Evolutionary conservation across 2,329 filamentous ascomycete species (phyloP).

Genomic region (Pestalotiopsis sp.): DNA sequence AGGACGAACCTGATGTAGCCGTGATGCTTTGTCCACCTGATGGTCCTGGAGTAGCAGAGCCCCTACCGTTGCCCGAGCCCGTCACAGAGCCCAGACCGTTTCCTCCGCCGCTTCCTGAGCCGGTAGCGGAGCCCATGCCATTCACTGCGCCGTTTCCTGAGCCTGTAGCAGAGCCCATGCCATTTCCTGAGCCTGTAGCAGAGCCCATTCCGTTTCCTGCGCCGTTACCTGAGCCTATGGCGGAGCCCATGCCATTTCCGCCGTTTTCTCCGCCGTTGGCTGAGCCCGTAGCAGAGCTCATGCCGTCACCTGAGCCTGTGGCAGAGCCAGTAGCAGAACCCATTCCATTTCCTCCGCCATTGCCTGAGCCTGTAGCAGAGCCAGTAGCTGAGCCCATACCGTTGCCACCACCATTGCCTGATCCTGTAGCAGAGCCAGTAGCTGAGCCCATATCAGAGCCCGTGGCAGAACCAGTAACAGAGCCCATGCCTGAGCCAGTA

Average conservation of each 20-base stretch:
- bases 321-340: background rate
- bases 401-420: background rate
- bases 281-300: background rate
- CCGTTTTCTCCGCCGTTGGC: background rate
- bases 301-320: background rate
- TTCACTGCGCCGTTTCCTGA: too few relatives aligned
- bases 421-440: background rate
- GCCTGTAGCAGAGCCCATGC: too few relatives aligned
- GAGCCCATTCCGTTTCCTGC: background rate
- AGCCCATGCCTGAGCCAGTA: background rate
- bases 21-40: background rate
- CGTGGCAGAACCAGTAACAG: background rate
- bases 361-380: background rate
- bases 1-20: background rate
- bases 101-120: background rate
- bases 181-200: too few relatives aligned
- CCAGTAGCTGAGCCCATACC: background rate
- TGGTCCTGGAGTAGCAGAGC: background rate
- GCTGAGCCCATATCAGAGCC: background rate
- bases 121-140: background rate
- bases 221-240: too few relatives aligned
- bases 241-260: too few relatives aligned
- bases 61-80: background rate
- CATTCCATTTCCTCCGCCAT: background rate
- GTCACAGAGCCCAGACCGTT: background rate